Base-by-base conservation (phyloP, 2,329 filamentous ascomycete genomes). In the Arachnomyces sp. region DNA sequence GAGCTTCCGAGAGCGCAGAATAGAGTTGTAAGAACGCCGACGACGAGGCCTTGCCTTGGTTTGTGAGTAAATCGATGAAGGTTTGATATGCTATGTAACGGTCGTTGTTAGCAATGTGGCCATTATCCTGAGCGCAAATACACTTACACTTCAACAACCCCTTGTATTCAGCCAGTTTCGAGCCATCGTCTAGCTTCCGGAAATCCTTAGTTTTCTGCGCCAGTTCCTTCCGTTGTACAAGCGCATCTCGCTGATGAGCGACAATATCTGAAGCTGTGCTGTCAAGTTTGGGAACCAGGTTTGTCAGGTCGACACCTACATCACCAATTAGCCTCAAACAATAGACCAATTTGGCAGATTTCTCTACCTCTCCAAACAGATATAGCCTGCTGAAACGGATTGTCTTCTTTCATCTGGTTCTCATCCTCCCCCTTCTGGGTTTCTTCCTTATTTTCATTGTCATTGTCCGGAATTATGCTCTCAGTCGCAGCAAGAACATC, bases 191-290 rank as follows among this genome's bases (percentile, higher is more conserved):
- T 8, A 94, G 74, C 62, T 95, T 96, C 45, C 89, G 76, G 53
- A 96, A 98, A 55, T 96, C 90, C 57, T 98, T 98, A 1, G 92
- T 98, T 72, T 95, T 96, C 59, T 95, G 89, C n/a, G 93, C 92
- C 14, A 98, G 72, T 45, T 98, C 93, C 60, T 98, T 98, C 39
- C 92, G 77, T 61, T 98, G 90, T 0, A 95, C 82, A 3, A 94
- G 83, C n/a, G 90, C 86, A 63, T 96, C 92, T 53, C 89, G 79
- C 59, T 98, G 93, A 59, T 94, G 88, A 35, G 84, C 72, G 38
- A 96, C 87, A 46, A 98, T 87, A 55, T 96, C 92, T 8, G 89
- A 90, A n/a, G 92, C 92, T 3, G 88, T 90, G 44, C 82, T 83
- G 64, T 98, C 92, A 47, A 98, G 81, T 49, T 77, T 84, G 25